A percentile compares a stretch with the other conserved stretches of the same genome.
Conservation (phyloP, 306 rosid species). For the Clitoria ternatea region DNA sequence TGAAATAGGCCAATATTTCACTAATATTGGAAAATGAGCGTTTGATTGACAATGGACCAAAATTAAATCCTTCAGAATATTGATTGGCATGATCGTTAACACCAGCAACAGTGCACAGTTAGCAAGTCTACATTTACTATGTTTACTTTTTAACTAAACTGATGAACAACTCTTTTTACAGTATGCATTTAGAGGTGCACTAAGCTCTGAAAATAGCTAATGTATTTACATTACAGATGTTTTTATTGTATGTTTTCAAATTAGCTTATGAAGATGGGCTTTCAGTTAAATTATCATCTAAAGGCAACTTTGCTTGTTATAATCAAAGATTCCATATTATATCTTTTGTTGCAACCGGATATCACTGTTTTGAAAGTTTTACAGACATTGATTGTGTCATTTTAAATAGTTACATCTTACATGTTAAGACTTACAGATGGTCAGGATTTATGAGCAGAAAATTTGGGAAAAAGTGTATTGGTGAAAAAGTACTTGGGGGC, state of each 20-base stretch:
- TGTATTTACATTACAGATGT: not conserved
- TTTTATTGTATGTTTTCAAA: not conserved
- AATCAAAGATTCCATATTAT: not conserved
- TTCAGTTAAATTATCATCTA: not conserved
- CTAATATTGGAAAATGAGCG: not conserved
- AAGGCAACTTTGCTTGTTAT: not conserved
- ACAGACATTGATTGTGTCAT: not conserved
- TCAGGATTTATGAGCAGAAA: not conserved
- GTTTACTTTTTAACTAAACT: not conserved
- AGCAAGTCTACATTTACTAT: not conserved
- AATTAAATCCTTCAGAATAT: not conserved
- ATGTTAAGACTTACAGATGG: not conserved
- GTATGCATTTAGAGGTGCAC: not conserved
- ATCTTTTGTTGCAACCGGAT: not conserved
- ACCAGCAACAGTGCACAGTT: not conserved
- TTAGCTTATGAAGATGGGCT: not conserved
- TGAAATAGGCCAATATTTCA: not conserved
- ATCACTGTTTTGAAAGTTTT: not conserved
- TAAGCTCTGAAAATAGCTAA: not conserved
- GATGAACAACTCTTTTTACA: not conserved
- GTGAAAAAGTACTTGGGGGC: no score
- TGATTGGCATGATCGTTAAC: not conserved
- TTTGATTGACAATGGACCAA: not conserved
- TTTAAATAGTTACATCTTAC: not conserved
- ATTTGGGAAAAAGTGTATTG: no score